A percentile compares a stretch with the other conserved stretches of the same genome.
Evolutionary conservation across 108 stramenopile genomes (phyloP).

Genomic region (Pseudonitzschia multiseries): DNA sequence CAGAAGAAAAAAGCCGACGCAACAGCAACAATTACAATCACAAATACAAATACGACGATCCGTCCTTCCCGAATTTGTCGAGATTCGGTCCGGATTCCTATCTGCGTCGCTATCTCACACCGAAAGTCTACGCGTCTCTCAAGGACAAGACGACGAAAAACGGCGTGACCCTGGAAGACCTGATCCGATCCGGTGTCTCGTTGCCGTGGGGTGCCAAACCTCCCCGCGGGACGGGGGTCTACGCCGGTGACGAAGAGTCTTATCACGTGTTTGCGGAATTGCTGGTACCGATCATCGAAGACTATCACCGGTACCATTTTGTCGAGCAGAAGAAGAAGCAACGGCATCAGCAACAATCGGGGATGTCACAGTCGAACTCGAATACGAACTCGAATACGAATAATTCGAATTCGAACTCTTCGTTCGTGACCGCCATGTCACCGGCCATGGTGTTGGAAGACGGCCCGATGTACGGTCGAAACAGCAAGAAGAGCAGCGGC

Average conservation of each 20-base stretch:
- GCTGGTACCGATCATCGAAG: slow-evolving; percentile 74
- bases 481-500: slow-evolving; percentile 16
- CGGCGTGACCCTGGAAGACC: slow-evolving; percentile 69
- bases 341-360: too few species aligned
- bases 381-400: not conserved
- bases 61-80: slow-evolving; percentile 46
- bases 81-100: slow-evolving; percentile 50
- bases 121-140: slow-evolving; percentile 56
- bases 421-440: not conserved
- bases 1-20: too few species aligned
- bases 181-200: slow-evolving; percentile 62
- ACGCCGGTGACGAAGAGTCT: slow-evolving; percentile 88
- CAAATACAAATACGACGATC: slow-evolving; percentile 15
- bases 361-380: too few species aligned
- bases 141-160: slow-evolving; percentile 47
- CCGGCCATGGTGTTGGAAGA: slow-evolving; percentile 7
- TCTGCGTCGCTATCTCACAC: slow-evolving; percentile 70
- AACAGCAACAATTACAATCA: not conserved
- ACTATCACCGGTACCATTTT: slow-evolving; percentile 55
- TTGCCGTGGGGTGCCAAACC: slow-evolving; percentile 76
- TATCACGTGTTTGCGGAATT: slow-evolving; percentile 75
- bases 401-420: too few species aligned
- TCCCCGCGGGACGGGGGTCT: slow-evolving; percentile 80
- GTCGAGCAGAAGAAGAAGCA: slow-evolving; percentile 13
- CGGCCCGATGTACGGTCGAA: slow-evolving; percentile 16